These are phyloP conservation scores for Eremothecium sinecaudum DNA, from an alignment of 1,139 yeast species.

Conservation along the genomic window DNA sequence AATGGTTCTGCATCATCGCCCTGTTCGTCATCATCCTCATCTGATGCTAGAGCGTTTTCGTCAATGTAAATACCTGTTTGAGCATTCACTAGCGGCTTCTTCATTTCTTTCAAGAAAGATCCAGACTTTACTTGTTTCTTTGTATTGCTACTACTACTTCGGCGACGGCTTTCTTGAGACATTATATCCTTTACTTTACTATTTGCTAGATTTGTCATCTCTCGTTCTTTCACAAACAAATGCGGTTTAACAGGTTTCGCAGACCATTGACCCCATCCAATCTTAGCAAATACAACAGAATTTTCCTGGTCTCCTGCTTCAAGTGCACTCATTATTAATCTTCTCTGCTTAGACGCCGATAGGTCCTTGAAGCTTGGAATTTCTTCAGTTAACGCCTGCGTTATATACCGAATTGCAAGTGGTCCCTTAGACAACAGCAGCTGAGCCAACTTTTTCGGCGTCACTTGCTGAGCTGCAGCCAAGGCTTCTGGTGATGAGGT, in stretches of 20 bases:
- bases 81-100: conserved; percentile 3
- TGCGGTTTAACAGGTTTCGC: conserved; percentile 47
- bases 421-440: conserved; percentile 72
- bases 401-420: conserved; percentile 80
- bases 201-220: conserved; percentile 27
- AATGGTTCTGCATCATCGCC: conserved; percentile 22
- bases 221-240: conserved; percentile 37
- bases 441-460: conserved; percentile 67
- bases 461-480: conserved; percentile 79
- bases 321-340: conserved; percentile 82
- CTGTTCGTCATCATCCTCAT: conserved; percentile 29
- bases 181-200: conserved; percentile 34
- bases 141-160: conserved; percentile 33
- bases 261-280: conserved; percentile 99
- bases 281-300: conserved; percentile 74
- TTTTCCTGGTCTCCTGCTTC: conserved; percentile 59
- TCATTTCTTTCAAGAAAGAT: conserved; percentile 2
- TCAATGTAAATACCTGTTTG: conserved; percentile 27
- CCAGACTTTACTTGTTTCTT: conserved; percentile 4
- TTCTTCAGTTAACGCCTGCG: conserved; percentile 64
- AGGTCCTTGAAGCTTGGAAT: conserved; percentile 73
- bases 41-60: conserved; percentile 37
- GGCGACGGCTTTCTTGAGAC: conserved; percentile 27
- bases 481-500: conserved; percentile 84
- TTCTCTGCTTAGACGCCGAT: conserved; percentile 78